Conservation (phyloP, 106 monocot genomes). For the Dendrobium officinale region DNA sequence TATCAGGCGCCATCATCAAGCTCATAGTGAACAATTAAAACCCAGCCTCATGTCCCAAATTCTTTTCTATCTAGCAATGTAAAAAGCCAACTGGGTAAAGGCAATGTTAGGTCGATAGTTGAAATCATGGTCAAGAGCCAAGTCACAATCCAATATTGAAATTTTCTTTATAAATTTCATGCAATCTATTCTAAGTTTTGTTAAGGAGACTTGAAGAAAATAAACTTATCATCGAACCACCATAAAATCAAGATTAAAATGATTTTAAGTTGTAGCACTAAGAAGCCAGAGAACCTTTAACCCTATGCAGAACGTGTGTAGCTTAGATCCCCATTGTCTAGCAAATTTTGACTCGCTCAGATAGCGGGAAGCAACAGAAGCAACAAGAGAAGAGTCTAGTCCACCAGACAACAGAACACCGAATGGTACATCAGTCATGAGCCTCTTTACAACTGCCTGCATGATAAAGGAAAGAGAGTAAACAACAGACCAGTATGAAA, state of each 20-base stretch:
- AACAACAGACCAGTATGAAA: neutral
- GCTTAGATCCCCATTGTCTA: slow-evolving; percentile 58
- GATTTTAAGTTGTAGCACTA: neutral
- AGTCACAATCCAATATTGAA: neutral
- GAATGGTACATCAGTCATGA: slow-evolving; percentile 75
- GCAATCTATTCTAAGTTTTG: neutral
- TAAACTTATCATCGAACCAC: neutral
- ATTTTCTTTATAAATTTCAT: neutral
- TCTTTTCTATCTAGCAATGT: neutral
- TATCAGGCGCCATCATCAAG: neutral
- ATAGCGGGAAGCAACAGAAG: slow-evolving; percentile 49
- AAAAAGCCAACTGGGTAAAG: neutral
- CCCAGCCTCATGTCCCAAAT: neutral
- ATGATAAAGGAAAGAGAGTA: neutral
- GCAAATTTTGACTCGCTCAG: slow-evolving; percentile 38
- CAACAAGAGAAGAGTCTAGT: slow-evolving; percentile 70
- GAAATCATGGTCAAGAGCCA: neutral
- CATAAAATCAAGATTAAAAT: neutral
- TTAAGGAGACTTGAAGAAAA: neutral
- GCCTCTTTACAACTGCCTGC: slow-evolving; percentile 59
- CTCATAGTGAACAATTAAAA: neutral
- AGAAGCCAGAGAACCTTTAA: slow-evolving; percentile 34
- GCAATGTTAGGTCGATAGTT: neutral
- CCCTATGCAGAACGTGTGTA: slow-evolving; percentile 69
- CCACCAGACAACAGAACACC: slow-evolving; percentile 71